Conservation (phyloP, 2,329 filamentous ascomycete genomes). For the Aspergillus thermomutatus region DNA sequence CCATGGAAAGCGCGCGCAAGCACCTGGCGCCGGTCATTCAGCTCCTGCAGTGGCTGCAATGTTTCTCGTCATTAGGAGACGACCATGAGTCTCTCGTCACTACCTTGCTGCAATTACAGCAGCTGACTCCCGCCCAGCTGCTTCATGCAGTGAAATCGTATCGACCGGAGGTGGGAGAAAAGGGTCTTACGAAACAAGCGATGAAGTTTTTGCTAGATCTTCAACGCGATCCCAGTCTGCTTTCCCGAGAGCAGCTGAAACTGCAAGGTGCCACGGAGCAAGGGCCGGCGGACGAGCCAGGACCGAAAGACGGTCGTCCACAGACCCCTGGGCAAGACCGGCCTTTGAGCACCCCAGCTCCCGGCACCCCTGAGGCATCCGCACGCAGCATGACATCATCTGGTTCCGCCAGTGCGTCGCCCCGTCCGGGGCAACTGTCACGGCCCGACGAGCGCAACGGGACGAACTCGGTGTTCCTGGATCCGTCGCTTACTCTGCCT, state of each 20-base stretch:
- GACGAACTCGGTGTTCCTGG: slow-evolving; percentile 60
- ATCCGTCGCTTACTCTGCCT: slow-evolving; percentile 87
- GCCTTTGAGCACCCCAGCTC: slow-evolving; percentile 4
- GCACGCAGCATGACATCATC: slow-evolving; percentile 18
- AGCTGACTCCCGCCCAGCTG: slow-evolving; percentile 80
- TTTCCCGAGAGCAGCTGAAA: slow-evolving; percentile 38
- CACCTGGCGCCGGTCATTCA: slow-evolving; percentile 91
- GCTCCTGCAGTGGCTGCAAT: slow-evolving; percentile 94
- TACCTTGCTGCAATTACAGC: slow-evolving; percentile 83
- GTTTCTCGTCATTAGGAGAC: slow-evolving; percentile 90
- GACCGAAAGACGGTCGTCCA: slow-evolving; percentile 22
- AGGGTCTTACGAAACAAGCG: slow-evolving; percentile 80
- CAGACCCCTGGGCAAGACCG: slow-evolving; percentile 26
- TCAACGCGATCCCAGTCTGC: slow-evolving; percentile 68
- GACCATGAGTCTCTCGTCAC: slow-evolving; percentile 84
- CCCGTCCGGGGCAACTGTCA: slow-evolving; percentile 17
- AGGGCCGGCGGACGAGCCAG: slow-evolving; percentile 13
- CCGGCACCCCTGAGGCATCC: slow-evolving; percentile 20
- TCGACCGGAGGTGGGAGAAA: slow-evolving; percentile 91
- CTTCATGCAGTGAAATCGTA: slow-evolving; percentile 92
- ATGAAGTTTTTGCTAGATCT: slow-evolving; percentile 80
- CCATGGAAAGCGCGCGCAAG: slow-evolving; percentile 74
- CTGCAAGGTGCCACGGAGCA: slow-evolving; percentile 26
- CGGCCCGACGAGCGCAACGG: slow-evolving; percentile 26
- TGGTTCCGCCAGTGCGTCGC: slow-evolving; percentile 20